These are phyloP conservation scores for Rhodotorula sp. DNA, from an alignment of 1,284 basidiomycete genomes.

Conservation along the genomic window DNA sequence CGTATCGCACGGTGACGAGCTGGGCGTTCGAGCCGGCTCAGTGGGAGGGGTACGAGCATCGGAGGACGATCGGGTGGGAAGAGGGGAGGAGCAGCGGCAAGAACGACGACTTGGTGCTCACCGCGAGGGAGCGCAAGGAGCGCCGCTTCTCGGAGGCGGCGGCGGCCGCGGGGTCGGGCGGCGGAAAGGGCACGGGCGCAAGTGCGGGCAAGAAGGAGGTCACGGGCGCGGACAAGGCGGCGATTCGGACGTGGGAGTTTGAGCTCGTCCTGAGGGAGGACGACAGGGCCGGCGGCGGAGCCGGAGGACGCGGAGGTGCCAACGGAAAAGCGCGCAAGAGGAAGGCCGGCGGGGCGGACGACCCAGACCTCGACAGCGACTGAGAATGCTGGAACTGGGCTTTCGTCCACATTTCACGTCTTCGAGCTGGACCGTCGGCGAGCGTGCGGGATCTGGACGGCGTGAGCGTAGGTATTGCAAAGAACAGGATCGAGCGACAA, in stretches of 20 bases:
- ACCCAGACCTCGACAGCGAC: no score
- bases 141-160: slow-evolving; percentile 7
- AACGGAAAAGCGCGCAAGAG: no score
- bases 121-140: slow-evolving; percentile 24
- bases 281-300: neutral
- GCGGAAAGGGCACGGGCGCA: neutral
- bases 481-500: no score
- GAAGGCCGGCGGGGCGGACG: no score
- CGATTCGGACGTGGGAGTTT: slow-evolving; percentile 40
- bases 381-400: no score
- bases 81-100: slow-evolving; percentile 39
- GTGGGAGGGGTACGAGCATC: slow-evolving; percentile 85
- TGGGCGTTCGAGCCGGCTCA: slow-evolving; percentile 72
- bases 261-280: slow-evolving; percentile 20
- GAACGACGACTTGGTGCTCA: slow-evolving; percentile 34
- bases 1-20: slow-evolving; percentile 73
- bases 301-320: no score
- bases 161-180: slow-evolving; percentile 1
- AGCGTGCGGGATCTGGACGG: no score
- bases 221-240: neutral
- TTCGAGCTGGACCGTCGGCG: no score
- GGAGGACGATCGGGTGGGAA: slow-evolving; percentile 79
- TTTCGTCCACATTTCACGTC: no score
- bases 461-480: no score
- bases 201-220: slow-evolving; percentile 1